A percentile compares a stretch with the other conserved stretches of the same genome.
Conservation (phyloP, 176 grass and related monocot genomes). For the Oryza coarctata region DNA sequence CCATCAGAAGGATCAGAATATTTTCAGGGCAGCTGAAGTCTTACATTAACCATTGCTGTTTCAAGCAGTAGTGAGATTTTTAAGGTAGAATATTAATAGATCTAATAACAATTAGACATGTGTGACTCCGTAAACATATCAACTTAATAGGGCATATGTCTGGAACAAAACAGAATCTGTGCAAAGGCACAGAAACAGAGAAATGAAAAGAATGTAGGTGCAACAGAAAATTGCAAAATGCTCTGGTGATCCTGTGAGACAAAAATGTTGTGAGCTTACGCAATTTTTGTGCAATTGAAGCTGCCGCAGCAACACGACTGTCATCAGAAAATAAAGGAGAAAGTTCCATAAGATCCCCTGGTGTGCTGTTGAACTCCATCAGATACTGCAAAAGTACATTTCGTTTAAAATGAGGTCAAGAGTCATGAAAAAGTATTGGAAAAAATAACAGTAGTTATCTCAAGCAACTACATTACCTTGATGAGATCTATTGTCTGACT, state of each 20-base stretch:
- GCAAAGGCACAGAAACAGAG: constrained; percentile 9
- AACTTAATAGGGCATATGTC: not conserved
- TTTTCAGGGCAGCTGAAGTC: constrained; percentile 2
- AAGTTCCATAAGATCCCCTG: constrained; percentile 99
- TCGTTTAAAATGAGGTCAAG: not conserved
- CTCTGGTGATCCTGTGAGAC: not conserved
- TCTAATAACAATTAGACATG: not conserved
- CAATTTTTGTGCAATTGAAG: constrained; percentile 99
- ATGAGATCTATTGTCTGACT: constrained; percentile 99
- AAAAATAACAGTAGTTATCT: constrained; percentile 16
- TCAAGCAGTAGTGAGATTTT: not conserved
- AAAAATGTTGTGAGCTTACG: constrained; percentile 51
- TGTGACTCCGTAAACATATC: not conserved
- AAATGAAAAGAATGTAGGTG: constrained; percentile 13
- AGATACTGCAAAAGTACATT: constrained; percentile 68
- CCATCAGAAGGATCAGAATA: not conserved
- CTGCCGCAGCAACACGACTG: constrained; percentile 92
- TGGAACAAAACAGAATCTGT: not conserved
- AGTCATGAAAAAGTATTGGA: not conserved
- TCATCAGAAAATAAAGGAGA: constrained; percentile 99
- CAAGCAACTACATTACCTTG: constrained; percentile 58
- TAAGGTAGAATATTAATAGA: not conserved
- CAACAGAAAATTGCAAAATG: not conserved
- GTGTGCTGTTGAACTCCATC: constrained; percentile 99
- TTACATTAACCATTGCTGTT: not conserved